phyloP scores from a whole-genome alignment of 805 yeast species.

The Zygosaccharomyces rouxii region DNA sequence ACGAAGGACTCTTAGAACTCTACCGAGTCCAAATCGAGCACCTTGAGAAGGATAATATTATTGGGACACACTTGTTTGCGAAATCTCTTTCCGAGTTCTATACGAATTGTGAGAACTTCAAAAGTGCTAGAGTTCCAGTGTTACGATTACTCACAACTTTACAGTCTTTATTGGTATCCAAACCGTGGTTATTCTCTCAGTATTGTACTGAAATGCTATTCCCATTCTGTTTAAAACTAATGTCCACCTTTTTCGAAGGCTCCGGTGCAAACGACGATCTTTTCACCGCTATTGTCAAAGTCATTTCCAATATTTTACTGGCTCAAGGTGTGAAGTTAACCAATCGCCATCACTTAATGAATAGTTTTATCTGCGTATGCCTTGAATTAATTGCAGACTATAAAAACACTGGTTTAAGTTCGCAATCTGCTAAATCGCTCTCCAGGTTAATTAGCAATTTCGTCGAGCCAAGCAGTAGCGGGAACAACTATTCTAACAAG shows the following conservation, averaged over 20 bases:
- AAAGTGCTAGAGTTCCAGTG: conserved; percentile 3
- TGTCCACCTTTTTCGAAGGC: neutral
- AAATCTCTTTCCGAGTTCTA: conserved; percentile 33
- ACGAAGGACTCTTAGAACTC: conserved; percentile 22
- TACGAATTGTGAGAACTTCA: conserved; percentile 17
- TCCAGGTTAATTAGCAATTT: conserved; percentile 59
- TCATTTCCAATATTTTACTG: conserved; percentile 57
- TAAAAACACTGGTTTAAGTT: conserved; percentile 19
- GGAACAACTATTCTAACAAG: conserved; percentile 24
- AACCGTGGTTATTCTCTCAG: conserved; percentile 59
- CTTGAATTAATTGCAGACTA: conserved; percentile 43
- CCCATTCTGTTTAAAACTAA: conserved; percentile 26
- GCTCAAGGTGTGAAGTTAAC: conserved; percentile 66
- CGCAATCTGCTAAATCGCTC: conserved; percentile 43
- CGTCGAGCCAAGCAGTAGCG: conserved; percentile 58
- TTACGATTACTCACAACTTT: conserved; percentile 32
- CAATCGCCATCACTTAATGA: conserved; percentile 67
- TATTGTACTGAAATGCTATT: conserved; percentile 57
- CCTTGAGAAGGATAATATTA: conserved; percentile 21
- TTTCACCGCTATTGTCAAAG: conserved; percentile 42
- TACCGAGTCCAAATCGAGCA: conserved; percentile 15
- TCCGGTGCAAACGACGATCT: conserved; percentile 25
- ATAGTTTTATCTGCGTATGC: conserved; percentile 45
- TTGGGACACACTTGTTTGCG: conserved; percentile 28
- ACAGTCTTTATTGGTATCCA: conserved; percentile 43